These are phyloP conservation scores for Inonotus obliquus DNA, from an alignment of 1,284 basidiomycete species.

Conservation along the genomic window DNA sequence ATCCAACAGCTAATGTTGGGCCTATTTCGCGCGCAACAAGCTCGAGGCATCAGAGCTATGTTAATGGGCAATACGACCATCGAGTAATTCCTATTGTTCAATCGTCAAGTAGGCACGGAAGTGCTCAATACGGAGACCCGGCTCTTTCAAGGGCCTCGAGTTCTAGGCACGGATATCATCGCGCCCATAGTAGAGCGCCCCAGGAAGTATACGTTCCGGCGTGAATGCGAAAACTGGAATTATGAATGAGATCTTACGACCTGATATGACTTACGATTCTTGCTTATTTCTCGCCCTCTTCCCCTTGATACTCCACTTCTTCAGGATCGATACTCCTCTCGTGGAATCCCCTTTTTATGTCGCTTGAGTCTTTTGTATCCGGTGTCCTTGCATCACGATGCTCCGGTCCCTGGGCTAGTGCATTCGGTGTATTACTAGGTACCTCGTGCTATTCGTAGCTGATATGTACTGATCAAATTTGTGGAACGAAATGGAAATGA, in stretches of 20 bases:
- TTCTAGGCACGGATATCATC: slow-evolving; percentile 5
- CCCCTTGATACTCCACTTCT: background rate
- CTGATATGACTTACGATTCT: background rate
- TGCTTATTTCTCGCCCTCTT: background rate
- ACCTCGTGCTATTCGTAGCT: background rate
- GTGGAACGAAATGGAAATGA: background rate
- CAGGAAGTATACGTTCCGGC: background rate
- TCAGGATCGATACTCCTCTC: background rate
- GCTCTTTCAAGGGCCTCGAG: slow-evolving; percentile 5
- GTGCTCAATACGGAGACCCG: slow-evolving; percentile 1
- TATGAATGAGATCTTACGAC: background rate
- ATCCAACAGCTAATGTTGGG: background rate
- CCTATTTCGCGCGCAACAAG: slow-evolving; percentile 4
- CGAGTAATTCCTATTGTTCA: slow-evolving; percentile 7
- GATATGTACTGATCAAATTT: background rate
- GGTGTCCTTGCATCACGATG: background rate
- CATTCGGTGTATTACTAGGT: background rate
- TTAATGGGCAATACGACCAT: background rate
- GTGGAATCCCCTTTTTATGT: background rate
- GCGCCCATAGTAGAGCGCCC: slow-evolving; percentile 1
- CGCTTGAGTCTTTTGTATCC: background rate
- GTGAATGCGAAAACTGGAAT: background rate
- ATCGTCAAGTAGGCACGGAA: background rate
- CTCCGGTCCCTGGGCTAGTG: background rate
- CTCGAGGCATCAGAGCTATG: background rate